These are phyloP conservation scores for Volutella citrinella DNA, from an alignment of 2,329 filamentous ascomycete genomes.

Conservation along the genomic window DNA sequence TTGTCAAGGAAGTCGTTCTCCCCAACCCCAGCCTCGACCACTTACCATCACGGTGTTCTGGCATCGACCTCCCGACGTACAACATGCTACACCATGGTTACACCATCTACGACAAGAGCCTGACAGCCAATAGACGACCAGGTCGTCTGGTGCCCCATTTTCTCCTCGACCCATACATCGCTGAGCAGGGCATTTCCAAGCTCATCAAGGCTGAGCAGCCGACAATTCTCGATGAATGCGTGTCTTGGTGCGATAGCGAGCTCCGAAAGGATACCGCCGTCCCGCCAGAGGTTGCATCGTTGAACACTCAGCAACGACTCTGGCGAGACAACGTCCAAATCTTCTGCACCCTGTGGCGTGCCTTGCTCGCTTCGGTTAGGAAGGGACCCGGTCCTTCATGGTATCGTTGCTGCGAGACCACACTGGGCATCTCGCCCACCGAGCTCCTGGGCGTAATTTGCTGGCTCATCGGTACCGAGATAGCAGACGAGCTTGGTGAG, in stretches of 20 bases:
- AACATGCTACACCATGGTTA: constrained; percentile 18
- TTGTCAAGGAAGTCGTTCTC: constrained; percentile 9
- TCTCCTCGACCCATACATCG: constrained; percentile 19
- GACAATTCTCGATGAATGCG: constrained; percentile 14
- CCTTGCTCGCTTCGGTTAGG: constrained; percentile 13
- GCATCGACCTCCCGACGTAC: constrained; percentile 20
- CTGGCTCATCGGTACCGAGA: constrained; percentile 21
- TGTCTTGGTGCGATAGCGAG: constrained; percentile 20
- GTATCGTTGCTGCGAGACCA: constrained; percentile 19
- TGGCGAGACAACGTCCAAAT: constrained; percentile 22
- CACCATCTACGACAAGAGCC: constrained; percentile 15
- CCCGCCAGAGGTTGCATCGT: constrained; percentile 12
- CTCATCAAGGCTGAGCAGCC: constrained; percentile 2
- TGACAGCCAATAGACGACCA: constrained; percentile 1
- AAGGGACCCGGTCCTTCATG: constrained; percentile 14
- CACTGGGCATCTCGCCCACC: constrained; percentile 21
- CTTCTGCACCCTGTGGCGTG: constrained; percentile 23
- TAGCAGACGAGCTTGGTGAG: too few species aligned
- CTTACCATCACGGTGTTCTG: constrained; percentile 11
- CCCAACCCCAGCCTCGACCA: constrained; percentile 8
- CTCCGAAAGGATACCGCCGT: constrained; percentile 11
- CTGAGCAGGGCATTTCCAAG: constrained; percentile 15
- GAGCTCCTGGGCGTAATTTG: constrained; percentile 23
- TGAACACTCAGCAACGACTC: constrained; percentile 8
- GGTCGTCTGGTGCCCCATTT: constrained; percentile 13